Evolutionary conservation across 352 stramenopile species (phyloP).

Genomic region (Globisporangium okanoganense): DNA sequence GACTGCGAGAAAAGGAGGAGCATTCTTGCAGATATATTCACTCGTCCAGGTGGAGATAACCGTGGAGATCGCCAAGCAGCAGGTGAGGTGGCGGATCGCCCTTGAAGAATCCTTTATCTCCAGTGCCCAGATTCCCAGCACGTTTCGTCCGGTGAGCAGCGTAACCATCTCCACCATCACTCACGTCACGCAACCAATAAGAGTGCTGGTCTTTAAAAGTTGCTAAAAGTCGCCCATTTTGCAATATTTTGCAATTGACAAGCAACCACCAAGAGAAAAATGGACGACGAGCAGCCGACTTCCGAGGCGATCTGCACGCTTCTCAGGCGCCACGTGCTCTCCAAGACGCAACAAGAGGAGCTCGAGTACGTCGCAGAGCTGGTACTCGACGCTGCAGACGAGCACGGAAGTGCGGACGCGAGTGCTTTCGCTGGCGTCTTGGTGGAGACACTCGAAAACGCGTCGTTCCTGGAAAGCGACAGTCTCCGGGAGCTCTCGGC

Average conservation of each 20-base stretch:
- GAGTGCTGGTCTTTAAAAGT: conserved; percentile 2
- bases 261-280: conserved; percentile 1
- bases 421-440: conserved; percentile 23
- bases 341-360: conserved; percentile 25
- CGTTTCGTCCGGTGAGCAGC: neutral
- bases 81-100: neutral
- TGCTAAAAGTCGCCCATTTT: neutral
- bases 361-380: conserved; percentile 68
- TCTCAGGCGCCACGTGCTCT: conserved; percentile 17
- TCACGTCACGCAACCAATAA: neutral
- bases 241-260: conserved; percentile 1
- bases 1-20: neutral
- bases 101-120: neutral
- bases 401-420: conserved; percentile 21
- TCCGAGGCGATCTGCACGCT: conserved; percentile 23
- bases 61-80: neutral
- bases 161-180: conserved; percentile 2
- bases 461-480: conserved; percentile 29
- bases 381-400: conserved; percentile 42
- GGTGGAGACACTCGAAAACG: conserved; percentile 41
- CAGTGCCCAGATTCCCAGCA: neutral
- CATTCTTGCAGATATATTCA: neutral
- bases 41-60: neutral
- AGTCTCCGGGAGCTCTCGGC: conserved; percentile 18
- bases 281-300: neutral